Conservation (phyloP, 2,329 filamentous ascomycete genomes). For the Thielaviopsis punctulata region DNA sequence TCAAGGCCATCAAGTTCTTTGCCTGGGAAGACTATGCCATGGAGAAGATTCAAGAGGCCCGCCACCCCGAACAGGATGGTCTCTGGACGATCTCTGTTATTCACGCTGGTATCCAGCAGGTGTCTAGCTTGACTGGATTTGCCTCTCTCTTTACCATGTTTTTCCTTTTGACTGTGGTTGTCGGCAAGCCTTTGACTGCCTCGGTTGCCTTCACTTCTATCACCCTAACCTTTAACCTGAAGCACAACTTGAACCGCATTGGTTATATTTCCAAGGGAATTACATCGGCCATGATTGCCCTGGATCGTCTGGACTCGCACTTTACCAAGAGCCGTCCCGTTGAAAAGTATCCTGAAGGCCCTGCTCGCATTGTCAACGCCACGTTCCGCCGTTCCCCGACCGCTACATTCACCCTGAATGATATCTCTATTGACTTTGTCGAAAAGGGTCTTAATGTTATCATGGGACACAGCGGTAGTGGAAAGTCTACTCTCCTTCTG, state of each 20-base stretch:
- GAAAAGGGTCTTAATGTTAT: constrained; percentile 37
- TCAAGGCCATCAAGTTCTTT: constrained; percentile 43
- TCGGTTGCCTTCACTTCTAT: constrained; percentile 42
- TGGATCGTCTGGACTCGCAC: constrained; percentile 36
- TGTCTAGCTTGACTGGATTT: constrained; percentile 35
- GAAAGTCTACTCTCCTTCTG: constrained; percentile 38
- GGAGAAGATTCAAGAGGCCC: constrained; percentile 31
- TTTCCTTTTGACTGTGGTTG: constrained; percentile 30
- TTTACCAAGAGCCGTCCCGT: constrained; percentile 33
- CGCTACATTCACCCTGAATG: constrained; percentile 30
- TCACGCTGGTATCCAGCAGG: constrained; percentile 28
- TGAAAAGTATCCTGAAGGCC: constrained; percentile 30
- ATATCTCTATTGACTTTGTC: constrained; percentile 33
- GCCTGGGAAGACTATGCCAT: constrained; percentile 39
- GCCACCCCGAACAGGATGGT: constrained; percentile 33
- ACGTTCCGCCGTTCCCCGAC: constrained; percentile 33
- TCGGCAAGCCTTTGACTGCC: constrained; percentile 31
- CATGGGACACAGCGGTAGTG: constrained; percentile 36
- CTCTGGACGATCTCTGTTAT: constrained; percentile 36
- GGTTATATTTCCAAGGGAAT: constrained; percentile 19
- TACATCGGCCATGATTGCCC: constrained; percentile 28
- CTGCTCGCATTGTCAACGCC: constrained; percentile 28
- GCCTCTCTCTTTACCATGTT: constrained; percentile 37
- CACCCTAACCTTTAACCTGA: constrained; percentile 34
- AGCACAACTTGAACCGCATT: constrained; percentile 26